These are phyloP conservation scores for Excoecaria agallocha DNA, from an alignment of 345 rosid genomes.

Conservation along the genomic window DNA sequence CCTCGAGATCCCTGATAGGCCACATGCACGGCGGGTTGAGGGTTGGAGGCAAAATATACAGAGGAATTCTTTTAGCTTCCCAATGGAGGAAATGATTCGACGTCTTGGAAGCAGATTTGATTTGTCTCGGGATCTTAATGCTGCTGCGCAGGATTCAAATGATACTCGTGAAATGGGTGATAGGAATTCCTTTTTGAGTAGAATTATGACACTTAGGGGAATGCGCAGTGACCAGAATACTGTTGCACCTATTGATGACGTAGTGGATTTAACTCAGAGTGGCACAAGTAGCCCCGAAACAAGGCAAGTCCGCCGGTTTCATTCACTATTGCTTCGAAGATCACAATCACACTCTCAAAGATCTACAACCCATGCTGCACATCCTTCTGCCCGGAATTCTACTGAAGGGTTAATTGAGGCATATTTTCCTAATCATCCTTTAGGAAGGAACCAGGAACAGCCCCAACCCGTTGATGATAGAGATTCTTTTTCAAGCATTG, in stretches of 20 bases:
- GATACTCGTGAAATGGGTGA: conserved; percentile 45
- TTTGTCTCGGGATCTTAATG: conserved; percentile 45
- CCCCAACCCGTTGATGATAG: conserved; percentile 77
- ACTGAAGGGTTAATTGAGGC: conserved; percentile 58
- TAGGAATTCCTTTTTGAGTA: conserved; percentile 49
- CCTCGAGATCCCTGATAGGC: conserved; percentile 76
- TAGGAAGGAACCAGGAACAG: conserved; percentile 70
- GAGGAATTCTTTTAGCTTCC: conserved; percentile 56
- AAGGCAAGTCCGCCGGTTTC: conserved; percentile 44
- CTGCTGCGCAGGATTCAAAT: conserved; percentile 19
- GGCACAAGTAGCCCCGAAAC: conserved; percentile 49
- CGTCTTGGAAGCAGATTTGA: conserved; percentile 72
- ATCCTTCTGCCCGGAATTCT: conserved; percentile 51
- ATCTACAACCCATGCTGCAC: conserved; percentile 43
- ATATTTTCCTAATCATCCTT: conserved; percentile 45
- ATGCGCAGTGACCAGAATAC: conserved; percentile 68
- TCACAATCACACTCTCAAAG: conserved; percentile 48
- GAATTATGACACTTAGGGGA: conserved; percentile 69
- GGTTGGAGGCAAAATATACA: conserved; percentile 81
- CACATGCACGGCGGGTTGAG: conserved; percentile 75
- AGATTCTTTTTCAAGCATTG: conserved; percentile 85
- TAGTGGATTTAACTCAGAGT: conserved; percentile 47
- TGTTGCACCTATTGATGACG: conserved; percentile 44
- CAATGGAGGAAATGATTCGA: conserved; percentile 81
- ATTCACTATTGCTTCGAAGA: conserved; percentile 52